Evolutionary conservation across 129 eudicot genomes (phyloP), one percentile per base, ranked within the genome.

Genomic region (Lactuca saligna): DNA sequence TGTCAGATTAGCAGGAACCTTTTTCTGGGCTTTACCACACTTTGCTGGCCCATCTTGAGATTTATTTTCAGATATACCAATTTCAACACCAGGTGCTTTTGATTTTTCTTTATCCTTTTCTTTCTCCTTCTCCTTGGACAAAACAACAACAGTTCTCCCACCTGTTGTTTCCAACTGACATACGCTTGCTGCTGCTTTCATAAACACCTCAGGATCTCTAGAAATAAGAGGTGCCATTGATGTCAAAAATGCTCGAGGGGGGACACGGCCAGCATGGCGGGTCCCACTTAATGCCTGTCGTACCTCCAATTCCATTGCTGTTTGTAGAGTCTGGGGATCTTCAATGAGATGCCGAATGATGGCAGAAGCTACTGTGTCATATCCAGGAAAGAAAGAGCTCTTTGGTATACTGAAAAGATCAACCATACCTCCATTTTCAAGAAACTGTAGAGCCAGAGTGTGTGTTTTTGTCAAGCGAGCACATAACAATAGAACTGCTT

Each of bases 221-320:
- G 97, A 83, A 65, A 89, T 86, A 61, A 89, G 88, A 77, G 97
- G 90, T 8, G 98, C 90, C 97, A 93, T 83, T 12, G 99, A 89
- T 35, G 97, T 93, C 82, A 93, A 83, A 75, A 93, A 87, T 37
- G 82, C 79, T 38, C 88, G 90, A n/a, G 83, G 86, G 7, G 95
- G 79, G 55, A 89, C 69, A 74, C 92, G 92, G 13, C 95, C 97
- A 60, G 82, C 87, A 75, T 93, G 86, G 51, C 97, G 89, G 74
- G 75, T 80, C 66, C 95, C 95, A 80, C 82, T 81, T 37, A 93
- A 69, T 20, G 85, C 82, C 81, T 93, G 99, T 3, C 97, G 75
- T 69, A 93, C 82, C 89, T 93, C 97, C 81, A 87, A 59, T 65
- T 93, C 99, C 97, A 93, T 93, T 54, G 99, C 97, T 62, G 95